Evolutionary conservation across 106 monocot species (phyloP), one percentile per base, ranked within the genome.

Genomic region (Dendrobium catenatum): DNA sequence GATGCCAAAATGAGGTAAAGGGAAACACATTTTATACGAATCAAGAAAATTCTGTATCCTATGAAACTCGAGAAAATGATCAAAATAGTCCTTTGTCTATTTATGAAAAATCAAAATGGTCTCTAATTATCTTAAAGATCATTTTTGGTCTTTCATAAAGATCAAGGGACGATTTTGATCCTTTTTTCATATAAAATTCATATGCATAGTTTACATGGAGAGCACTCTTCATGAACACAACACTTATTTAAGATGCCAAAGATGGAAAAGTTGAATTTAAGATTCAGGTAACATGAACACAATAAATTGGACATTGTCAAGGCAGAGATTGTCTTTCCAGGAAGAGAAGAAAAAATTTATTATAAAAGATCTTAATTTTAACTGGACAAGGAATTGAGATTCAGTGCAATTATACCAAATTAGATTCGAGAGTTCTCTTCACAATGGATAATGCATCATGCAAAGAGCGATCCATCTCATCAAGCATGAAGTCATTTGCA

Each of bases 401-500:
- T 31, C 5, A 55, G 49, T 49, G 44, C 27, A 9, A 27, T 4
- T 58, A 81, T 94, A 94, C 98, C 88, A 80, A 78, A 83, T 91
- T 93, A 1, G 98, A 98, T 48, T 98, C 98, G 3, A 98, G 85
- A 8, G 95, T 95, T 83, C 98, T 93, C 91, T 98, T 98, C 51
- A 98, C 98, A 80, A 93, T 98, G 84, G 89, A 89, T 55, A 98
- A 48, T 15, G 95, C 95, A 87, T 98, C 98, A 85, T 98, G 98
- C 85, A 98, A 87, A 20, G 98, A 88, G 43, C 98, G 81, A 77
- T 98, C 98, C 88, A 98, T 95, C 84, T 98, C 98, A 85, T 95
- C 95, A 76, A 98, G 95, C 91, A 98, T 93, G 80, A 81, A 95
- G 79, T 98, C 98, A 87, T 95, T 98, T 42, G 98, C 93, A 70